Evolutionary conservation across 2,329 filamentous ascomycete species (phyloP), one percentile per base, ranked within the genome.

Genomic region (Aureobasidium subglaciale): DNA sequence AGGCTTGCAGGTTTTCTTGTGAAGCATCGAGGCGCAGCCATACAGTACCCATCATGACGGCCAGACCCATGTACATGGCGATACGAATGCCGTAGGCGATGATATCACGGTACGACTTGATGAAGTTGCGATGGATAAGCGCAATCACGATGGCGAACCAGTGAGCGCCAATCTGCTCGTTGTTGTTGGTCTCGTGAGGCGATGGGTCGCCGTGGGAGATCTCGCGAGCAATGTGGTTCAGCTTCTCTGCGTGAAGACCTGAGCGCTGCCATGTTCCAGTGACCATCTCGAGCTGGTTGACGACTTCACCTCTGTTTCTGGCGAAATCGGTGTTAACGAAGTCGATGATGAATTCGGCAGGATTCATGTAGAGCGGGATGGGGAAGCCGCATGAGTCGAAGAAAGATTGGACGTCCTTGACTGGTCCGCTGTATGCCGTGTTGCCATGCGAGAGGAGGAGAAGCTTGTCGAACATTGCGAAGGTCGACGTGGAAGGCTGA

Each of bases 11-110:
- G 57, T 86, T 86, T 56, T 78, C 74, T 66, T 95, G 89, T 0
- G 77, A 73, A 0, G 85, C 77, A 4, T 78, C 72, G 2, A 95
- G 76, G 5, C 89, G 82, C 13, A 95, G 73, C 85, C 88, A 95
- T 11, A 95, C 87, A 0, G 90, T 95, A 5, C 90, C 89, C 85
- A 92, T 90, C 81, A 93, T 85, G 62, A 93, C 81, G 1, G 88
- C 88, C 15, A 95, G 76, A 71, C 81, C 82, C 58, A 85, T 76
- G 69, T 95, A 93, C 88, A 95, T 95, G 37, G 80, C 85, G 38
- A 93, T 77, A 3, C 90, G 82, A 62, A 93, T 89, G 0, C 86
- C 87, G 64, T 95, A 95, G 0, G 85, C 88, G 50, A 95, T 82
- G 6, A 95, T 78, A 66, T 95, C 90, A 24, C 90, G 84, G 68